phyloP scores from a whole-genome alignment of 805 yeast species.

The Teunomyces atbi region DNA sequence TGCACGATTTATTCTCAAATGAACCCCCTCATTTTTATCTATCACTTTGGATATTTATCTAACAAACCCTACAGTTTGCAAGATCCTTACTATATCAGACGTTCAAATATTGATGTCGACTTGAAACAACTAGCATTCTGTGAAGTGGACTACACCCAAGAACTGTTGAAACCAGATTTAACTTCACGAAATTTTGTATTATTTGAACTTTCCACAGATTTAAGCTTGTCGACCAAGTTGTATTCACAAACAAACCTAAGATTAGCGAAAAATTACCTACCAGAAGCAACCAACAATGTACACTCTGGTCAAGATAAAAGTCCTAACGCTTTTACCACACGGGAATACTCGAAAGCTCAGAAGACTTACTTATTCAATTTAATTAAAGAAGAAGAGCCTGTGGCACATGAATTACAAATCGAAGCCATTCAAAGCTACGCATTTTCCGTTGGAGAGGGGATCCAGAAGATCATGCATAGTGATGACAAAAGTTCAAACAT shows the following conservation, averaged over 20 bases:
- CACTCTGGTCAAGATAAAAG: no score
- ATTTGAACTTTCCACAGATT: constrained; percentile 17
- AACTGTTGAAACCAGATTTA: background rate
- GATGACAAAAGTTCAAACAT: background rate
- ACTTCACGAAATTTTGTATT: constrained; percentile 9
- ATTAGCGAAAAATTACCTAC: background rate
- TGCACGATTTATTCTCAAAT: constrained; percentile 30
- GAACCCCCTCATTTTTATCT: constrained; percentile 29
- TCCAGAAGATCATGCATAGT: constrained; percentile 5
- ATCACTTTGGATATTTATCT: constrained; percentile 31
- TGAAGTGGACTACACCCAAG: background rate
- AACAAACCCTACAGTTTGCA: constrained; percentile 35
- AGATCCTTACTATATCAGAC: constrained; percentile 33
- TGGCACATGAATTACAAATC: background rate
- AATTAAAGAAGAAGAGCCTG: background rate
- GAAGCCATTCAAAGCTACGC: constrained; percentile 12
- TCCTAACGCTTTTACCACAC: background rate
- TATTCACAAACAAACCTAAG: constrained; percentile 6
- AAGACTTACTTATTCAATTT: background rate
- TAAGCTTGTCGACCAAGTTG: constrained; percentile 12
- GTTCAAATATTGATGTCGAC: constrained; percentile 7
- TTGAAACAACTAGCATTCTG: constrained; percentile 15
- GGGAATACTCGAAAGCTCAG: background rate
- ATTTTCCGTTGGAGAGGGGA: constrained; percentile 13
- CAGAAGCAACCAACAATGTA: background rate